Evolutionary conservation across 2,329 filamentous ascomycete genomes (phyloP).

Genomic region (Allantophomopsis lycopodina): DNA sequence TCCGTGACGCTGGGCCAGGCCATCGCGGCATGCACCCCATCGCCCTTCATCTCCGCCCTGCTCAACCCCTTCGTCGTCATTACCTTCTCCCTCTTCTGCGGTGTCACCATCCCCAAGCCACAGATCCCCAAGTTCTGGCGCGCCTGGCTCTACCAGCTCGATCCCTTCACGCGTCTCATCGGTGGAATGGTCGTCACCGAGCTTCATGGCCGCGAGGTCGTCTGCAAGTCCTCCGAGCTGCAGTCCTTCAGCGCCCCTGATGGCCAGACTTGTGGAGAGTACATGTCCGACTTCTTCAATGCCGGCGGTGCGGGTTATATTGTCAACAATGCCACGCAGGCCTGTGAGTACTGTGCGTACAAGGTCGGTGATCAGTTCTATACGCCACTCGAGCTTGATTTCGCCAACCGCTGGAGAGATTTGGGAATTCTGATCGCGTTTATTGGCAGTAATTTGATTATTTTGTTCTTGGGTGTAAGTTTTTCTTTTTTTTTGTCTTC

Average conservation of each 20-base stretch:
- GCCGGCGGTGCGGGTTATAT: constrained; percentile 61
- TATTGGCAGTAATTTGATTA: constrained; percentile 61
- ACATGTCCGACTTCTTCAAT: constrained; percentile 60
- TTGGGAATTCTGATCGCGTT: constrained; percentile 68
- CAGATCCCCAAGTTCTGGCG: constrained; percentile 72
- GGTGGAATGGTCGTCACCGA: constrained; percentile 69
- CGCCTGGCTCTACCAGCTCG: constrained; percentile 68
- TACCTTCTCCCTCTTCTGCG: constrained; percentile 75
- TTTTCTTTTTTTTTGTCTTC: constrained; percentile 1
- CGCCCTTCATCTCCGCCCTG: constrained; percentile 64
- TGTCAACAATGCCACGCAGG: constrained; percentile 45
- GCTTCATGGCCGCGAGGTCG: constrained; percentile 50
- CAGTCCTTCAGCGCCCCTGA: constrained; percentile 54
- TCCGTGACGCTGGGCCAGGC: constrained; percentile 67
- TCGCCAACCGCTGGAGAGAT: constrained; percentile 64
- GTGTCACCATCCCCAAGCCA: constrained; percentile 66
- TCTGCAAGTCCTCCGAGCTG: constrained; percentile 46
- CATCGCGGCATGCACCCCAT: constrained; percentile 64
- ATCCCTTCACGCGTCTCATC: constrained; percentile 74
- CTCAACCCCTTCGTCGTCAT: constrained; percentile 76
- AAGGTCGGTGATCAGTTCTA: constrained; percentile 74
- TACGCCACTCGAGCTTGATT: constrained; percentile 49
- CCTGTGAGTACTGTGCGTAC: constrained; percentile 74
- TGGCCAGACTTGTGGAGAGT: constrained; percentile 57
- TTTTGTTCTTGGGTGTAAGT: constrained; percentile 42